Base-by-base conservation (phyloP, 176 grass and related monocot genomes). In the Bothriochloa decipiens region DNA sequence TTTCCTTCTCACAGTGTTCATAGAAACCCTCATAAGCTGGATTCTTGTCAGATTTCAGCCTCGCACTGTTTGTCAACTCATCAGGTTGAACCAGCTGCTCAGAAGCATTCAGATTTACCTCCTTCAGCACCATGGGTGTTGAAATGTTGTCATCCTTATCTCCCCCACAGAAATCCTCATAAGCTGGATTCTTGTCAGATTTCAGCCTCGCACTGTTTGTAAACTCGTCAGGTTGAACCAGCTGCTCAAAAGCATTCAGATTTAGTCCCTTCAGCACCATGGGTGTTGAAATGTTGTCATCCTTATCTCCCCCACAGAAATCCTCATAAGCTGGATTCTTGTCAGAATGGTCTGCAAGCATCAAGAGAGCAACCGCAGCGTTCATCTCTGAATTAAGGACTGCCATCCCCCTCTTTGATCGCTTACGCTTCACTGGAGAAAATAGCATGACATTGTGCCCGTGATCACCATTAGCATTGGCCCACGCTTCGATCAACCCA, bases 281-380 rank as follows among this genome's bases (percentile, higher is more conserved):
- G 63, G 39, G 72, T 7, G 32, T 27, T 4, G 32, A 79, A 80
- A 11, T 45, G 32, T 18, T 52, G 3, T 37, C 46, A 23, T 57
- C 35, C 16, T 71, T 78, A 7, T 76, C 78, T 33, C 32, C 75
- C 15, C 18, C 20, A 70, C 16, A 55, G 41, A 26, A 81, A 68
- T 79, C 70, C 45, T 70, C 85, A 77, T 71, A 43, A 73, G 67
- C 74, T 73, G 75, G 23, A 42, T 20, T 84, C 23, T 57, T 84
- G 53, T 40, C 36, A 32, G 45, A 79, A 64, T 42, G 12, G n/a
- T 65, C 75, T 65, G 74, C 76, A 65, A 88, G 81, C 33, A 73
- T 76, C 1, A 84, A 43, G 23, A 91, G 85, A 62, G 81, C 63
- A 15, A 16, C 65, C 25, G 85, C 76, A 75, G 85, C 89, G 10